Evolutionary conservation across 1,284 basidiomycete genomes (phyloP), one percentile per base, ranked within the genome.

Genomic region (Rhodotorula sp.): DNA sequence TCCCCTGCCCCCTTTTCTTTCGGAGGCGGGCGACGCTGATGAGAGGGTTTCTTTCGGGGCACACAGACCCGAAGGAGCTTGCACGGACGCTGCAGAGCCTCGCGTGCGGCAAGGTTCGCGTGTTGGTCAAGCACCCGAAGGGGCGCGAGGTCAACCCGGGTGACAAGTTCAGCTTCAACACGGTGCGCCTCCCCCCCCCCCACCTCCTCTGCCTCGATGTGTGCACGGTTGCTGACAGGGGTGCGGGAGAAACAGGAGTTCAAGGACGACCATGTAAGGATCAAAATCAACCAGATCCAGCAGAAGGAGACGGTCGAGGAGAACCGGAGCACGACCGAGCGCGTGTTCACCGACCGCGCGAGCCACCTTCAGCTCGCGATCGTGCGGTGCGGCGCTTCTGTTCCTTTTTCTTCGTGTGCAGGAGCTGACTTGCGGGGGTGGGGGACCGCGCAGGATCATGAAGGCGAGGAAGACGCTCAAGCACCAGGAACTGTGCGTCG

Each of bases 281-380:
- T 99, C 60, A 91, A 92, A 81, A 96, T 99, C 84, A 97, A 96
- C 80, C 92, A 94, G 64, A 97, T 99, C 73, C 96, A 98, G 82
- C 90, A 90, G 59, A 94, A 94, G 80, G 91, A 94, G 78, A 89
- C 92, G 70, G 91, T 87, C 46, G 94, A 97, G 80, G 96, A 98
- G 83, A 88, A 90, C 37, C 87, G 87, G 75, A 87, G 88, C 74
- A 96, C 93, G 15, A 91, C 93, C 78, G 86, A 86, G 27, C 87
- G 90, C 54, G 93, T 98, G 55, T 90, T 95, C 71, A 87, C 90
- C 50, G 94, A 97, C 81, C 88, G 96, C 70, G 90, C 91, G 72
- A 87, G 90, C 72, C 88, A 90, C 64, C 84, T 98, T 37, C 94
- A 98, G 77, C 94, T 94, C 0, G 94, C 94, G 12, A 95, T 97